phyloP scores from a whole-genome alignment of 179 eudicot species.

The Dionaea muscipula region DNA sequence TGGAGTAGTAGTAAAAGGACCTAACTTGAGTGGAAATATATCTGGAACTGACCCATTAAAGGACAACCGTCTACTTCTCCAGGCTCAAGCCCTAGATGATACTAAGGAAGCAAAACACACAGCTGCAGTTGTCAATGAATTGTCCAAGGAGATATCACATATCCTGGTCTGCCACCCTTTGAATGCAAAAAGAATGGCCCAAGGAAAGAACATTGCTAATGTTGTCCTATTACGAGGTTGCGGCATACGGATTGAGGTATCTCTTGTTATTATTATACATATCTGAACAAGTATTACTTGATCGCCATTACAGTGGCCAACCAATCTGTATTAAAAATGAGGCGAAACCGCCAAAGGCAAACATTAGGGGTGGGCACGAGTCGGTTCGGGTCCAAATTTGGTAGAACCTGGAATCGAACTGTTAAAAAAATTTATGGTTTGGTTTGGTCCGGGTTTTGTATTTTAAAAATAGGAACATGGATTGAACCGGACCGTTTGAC shows the following conservation, averaged over 20 bases:
- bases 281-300: too few species aligned
- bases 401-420: too few species aligned
- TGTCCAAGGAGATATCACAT: constrained; percentile 80
- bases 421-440: too few species aligned
- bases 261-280: too few species aligned
- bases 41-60: constrained; percentile 96
- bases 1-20: constrained; percentile 96
- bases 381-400: too few species aligned
- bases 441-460: too few species aligned
- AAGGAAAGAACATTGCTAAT: constrained; percentile 84
- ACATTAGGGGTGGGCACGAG: too few species aligned
- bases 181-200: constrained; percentile 55
- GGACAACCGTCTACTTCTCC: constrained; percentile 76
- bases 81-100: constrained; percentile 69
- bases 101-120: constrained; percentile 91
- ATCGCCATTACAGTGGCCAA: too few species aligned
- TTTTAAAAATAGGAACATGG: too few species aligned
- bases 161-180: constrained; percentile 69
- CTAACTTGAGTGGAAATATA: constrained; percentile 84
- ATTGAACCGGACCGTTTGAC: too few species aligned
- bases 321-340: too few species aligned
- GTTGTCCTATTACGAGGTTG: constrained; percentile 86
- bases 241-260: constrained; percentile 91
- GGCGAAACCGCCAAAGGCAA: too few species aligned
- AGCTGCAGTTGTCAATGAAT: constrained; percentile 75